Conservation (phyloP, 305 asterid species). For the Fraxinus platypoda region DNA sequence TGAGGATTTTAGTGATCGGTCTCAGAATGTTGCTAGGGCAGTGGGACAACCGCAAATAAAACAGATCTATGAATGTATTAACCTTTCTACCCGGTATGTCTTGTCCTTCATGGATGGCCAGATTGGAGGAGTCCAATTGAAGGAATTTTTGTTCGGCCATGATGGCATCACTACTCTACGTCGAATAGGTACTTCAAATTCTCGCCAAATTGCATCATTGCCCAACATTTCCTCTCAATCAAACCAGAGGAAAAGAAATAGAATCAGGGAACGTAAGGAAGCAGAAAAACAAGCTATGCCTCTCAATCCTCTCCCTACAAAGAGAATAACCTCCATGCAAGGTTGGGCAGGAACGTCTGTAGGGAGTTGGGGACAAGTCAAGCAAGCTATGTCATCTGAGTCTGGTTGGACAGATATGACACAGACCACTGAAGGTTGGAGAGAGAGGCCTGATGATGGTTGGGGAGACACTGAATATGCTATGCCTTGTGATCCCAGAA, state of each 20-base stretch:
- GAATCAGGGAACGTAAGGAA: slow-evolving; percentile 16
- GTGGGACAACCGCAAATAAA: slow-evolving; percentile 66
- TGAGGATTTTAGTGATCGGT: slow-evolving; percentile 78
- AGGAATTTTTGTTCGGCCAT: slow-evolving; percentile 55
- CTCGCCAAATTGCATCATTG: slow-evolving; percentile 18
- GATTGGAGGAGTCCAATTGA: slow-evolving; percentile 41
- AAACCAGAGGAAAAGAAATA: slow-evolving; percentile 11
- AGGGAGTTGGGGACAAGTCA: slow-evolving; percentile 9
- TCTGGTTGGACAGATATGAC: slow-evolving; percentile 21
- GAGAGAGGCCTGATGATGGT: slow-evolving; percentile 13
- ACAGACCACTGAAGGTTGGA: slow-evolving; percentile 27
- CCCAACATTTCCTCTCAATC: slow-evolving; percentile 19
- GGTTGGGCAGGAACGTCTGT: slow-evolving; percentile 21
- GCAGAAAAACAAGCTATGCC: slow-evolving; percentile 22
- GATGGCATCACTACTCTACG: slow-evolving; percentile 31
- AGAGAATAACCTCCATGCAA: slow-evolving; percentile 6
- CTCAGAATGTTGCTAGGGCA: slow-evolving; percentile 90
- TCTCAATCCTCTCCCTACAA: slow-evolving; percentile 10
- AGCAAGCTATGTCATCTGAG: slow-evolving; percentile 18
- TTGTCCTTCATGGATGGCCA: slow-evolving; percentile 59
- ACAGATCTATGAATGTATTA: slow-evolving; percentile 63
- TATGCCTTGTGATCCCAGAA: not conserved
- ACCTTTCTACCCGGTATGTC: slow-evolving; percentile 40
- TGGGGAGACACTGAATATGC: not conserved
- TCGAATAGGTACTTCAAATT: slow-evolving; percentile 27